Conservation (phyloP, 139 green algal genomes). For the Axilococcus clingmanii region DNA sequence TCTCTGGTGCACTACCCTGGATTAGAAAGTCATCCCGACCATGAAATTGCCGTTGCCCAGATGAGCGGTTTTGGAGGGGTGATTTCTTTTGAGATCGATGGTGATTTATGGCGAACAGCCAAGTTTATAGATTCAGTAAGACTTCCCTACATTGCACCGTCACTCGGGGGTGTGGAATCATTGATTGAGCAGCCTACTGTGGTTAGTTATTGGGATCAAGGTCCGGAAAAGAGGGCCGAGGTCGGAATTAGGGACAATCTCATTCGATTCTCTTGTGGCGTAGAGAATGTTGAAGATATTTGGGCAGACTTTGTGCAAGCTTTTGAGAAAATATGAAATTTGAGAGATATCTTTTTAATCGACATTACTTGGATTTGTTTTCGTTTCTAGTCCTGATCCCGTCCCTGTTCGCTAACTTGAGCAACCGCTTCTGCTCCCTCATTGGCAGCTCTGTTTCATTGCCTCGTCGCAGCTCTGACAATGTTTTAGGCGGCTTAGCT, state of each 20-base stretch:
- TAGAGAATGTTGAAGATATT: conserved; percentile 92
- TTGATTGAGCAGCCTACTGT: conserved; percentile 99
- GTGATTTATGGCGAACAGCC: conserved; percentile 80
- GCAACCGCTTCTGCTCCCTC: conserved; percentile 9
- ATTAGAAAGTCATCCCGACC: conserved; percentile 83
- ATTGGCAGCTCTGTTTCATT: not conserved
- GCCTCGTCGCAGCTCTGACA: conserved; percentile 16
- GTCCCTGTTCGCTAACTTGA: conserved; percentile 24
- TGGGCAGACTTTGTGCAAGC: conserved; percentile 89
- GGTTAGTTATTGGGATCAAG: conserved; percentile 75
- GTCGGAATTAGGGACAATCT: conserved; percentile 98
- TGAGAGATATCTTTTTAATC: not conserved
- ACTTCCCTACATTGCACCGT: conserved; percentile 97
- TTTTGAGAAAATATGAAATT: conserved; percentile 58
- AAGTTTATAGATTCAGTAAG: conserved; percentile 83
- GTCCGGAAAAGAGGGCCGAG: conserved; percentile 73
- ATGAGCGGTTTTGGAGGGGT: conserved; percentile 95
- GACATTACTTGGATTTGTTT: conserved; percentile 16
- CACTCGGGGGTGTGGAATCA: conserved; percentile 90
- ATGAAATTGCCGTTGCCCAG: conserved; percentile 83
- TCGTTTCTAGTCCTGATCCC: conserved; percentile 14
- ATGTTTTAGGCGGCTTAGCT: conserved; percentile 12
- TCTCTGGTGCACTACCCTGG: conserved; percentile 67
- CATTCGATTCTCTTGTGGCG: conserved; percentile 81
- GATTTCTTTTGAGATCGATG: conserved; percentile 85